Percentiles rank a stretch among this genome's conserved stretches.
Evolutionary conservation across 805 yeast species (phyloP).

Genomic region (Myxozyma kluyveri): DNA sequence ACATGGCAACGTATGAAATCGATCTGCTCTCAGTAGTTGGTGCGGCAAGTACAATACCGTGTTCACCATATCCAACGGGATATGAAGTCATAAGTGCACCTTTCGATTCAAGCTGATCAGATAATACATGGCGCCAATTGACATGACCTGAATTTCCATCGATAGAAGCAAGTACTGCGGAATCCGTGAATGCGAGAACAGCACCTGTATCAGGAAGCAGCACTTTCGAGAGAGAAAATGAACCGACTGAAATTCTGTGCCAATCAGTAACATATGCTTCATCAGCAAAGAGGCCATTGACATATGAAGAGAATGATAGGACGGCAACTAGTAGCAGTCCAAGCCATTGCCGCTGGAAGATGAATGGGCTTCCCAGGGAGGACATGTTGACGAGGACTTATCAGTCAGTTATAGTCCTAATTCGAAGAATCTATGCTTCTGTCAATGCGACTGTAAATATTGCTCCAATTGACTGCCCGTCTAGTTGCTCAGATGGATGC

Average conservation of each 20-base stretch:
- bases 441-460: too few relatives aligned
- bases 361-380: too few relatives aligned
- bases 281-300: slow-evolving; percentile 39
- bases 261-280: slow-evolving; percentile 40
- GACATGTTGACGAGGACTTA: too few relatives aligned
- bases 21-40: slow-evolving; percentile 14
- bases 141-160: slow-evolving; percentile 32
- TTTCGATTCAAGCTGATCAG: slow-evolving; percentile 3
- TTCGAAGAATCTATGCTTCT: too few relatives aligned
- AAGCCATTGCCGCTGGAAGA: too few relatives aligned
- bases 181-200: slow-evolving; percentile 31
- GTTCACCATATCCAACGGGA: not conserved
- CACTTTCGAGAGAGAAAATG: slow-evolving; percentile 8
- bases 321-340: too few relatives aligned
- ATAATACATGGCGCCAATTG: slow-evolving; percentile 34
- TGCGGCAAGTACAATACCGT: slow-evolving; percentile 12
- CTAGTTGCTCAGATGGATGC: too few relatives aligned
- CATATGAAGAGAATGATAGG: too few relatives aligned
- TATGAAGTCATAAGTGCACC: slow-evolving; percentile 5
- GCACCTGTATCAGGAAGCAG: slow-evolving; percentile 14
- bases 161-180: slow-evolving; percentile 32
- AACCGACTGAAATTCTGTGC: slow-evolving; percentile 35
- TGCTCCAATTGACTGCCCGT: too few relatives aligned
- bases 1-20: slow-evolving; percentile 14
- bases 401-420: too few relatives aligned